phyloP scores from a whole-genome alignment of 768 basidiomycete species.

The Agrocybe praecox region DNA sequence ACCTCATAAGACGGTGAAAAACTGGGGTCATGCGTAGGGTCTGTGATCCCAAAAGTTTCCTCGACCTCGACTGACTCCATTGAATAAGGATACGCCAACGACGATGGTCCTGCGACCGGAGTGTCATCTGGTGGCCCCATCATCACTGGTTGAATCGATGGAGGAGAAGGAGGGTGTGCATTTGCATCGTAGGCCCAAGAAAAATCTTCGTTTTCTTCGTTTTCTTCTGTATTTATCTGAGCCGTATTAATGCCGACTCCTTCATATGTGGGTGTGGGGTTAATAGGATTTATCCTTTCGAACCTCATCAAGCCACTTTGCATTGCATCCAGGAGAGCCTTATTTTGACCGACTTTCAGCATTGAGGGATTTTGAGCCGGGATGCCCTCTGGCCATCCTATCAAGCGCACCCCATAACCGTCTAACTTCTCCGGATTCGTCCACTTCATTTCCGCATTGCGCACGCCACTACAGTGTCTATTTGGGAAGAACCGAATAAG shows the following conservation, averaged over 20 bases:
- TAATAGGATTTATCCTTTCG: constrained; percentile 28
- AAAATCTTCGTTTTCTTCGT: constrained; percentile 34
- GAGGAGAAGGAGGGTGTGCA: constrained; percentile 19
- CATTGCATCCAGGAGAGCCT: constrained; percentile 50
- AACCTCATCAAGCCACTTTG: constrained; percentile 52
- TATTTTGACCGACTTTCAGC: constrained; percentile 57
- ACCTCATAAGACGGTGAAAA: constrained; percentile 10
- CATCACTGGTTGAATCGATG: neutral
- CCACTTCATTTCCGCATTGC: constrained; percentile 79
- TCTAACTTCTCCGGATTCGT: constrained; percentile 61
- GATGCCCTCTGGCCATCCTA: constrained; percentile 65
- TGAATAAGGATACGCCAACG: neutral
- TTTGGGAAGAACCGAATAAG: constrained; percentile 1
- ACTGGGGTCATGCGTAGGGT: neutral
- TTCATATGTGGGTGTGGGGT: neutral
- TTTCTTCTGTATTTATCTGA: constrained; percentile 2
- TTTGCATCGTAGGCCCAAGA: constrained; percentile 47
- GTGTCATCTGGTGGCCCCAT: neutral
- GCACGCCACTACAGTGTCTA: constrained; percentile 58
- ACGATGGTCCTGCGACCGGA: neutral
- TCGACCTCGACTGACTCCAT: neutral
- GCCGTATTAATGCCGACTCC: neutral
- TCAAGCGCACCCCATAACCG: constrained; percentile 57
- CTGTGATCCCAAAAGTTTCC: neutral
- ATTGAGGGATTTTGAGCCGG: constrained; percentile 65